Conservation (phyloP, 2,329 filamentous ascomycete genomes). For the Leptographium procerum region DNA sequence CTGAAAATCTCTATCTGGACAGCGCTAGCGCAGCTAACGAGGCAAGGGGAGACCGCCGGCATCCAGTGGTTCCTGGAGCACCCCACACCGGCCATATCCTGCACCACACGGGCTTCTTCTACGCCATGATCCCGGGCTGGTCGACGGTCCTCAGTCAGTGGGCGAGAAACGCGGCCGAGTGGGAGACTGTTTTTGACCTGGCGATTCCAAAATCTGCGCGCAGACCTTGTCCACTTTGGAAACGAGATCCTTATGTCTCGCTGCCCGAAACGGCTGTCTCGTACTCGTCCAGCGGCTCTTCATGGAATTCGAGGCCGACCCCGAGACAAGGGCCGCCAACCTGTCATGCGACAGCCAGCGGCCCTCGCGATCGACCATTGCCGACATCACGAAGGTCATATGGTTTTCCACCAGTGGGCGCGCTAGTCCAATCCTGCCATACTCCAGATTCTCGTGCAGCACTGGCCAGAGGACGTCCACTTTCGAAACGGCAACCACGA, state of each 20-base stretch:
- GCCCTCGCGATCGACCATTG: not conserved
- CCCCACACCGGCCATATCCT: not conserved
- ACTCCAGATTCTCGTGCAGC: not conserved
- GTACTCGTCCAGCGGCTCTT: not conserved
- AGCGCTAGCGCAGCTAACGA: not conserved
- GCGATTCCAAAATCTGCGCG: not conserved
- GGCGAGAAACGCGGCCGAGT: not conserved
- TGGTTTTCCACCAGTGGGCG: conserved; percentile 1
- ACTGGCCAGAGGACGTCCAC: not conserved
- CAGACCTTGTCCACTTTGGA: no score
- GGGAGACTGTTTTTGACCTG: not conserved
- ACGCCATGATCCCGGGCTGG: not conserved
- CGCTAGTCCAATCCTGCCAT: not conserved
- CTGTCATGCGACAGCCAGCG: not conserved
- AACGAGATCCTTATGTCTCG: not conserved
- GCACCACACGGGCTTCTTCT: not conserved
- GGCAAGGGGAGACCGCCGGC: not conserved
- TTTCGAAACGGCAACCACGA: not conserved
- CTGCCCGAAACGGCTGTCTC: not conserved
- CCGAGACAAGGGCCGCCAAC: not conserved
- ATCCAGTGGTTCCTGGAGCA: not conserved
- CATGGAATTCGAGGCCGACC: not conserved
- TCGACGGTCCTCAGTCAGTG: not conserved
- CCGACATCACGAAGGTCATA: not conserved
- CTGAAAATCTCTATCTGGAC: not conserved